Evolutionary conservation across 306 rosid genomes (phyloP).

Genomic region (Trifolium subterraneum): DNA sequence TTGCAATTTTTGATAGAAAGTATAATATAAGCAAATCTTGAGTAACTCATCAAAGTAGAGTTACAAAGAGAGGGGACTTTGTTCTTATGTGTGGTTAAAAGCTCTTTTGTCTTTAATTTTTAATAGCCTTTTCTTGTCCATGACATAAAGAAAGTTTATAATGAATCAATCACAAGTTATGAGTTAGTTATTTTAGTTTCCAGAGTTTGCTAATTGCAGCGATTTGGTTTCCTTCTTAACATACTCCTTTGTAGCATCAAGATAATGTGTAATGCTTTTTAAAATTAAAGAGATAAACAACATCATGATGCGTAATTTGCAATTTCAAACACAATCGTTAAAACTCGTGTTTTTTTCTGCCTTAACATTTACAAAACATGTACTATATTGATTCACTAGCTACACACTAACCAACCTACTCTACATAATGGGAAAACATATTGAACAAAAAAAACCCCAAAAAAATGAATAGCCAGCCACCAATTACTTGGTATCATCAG

Average conservation of each 20-base stretch:
- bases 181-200: too few species aligned
- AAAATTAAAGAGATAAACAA: neutral
- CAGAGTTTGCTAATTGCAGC: too few species aligned
- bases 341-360: neutral
- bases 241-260: neutral
- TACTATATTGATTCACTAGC: constrained; percentile 39
- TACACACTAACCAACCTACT: constrained; percentile 26
- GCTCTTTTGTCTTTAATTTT: neutral
- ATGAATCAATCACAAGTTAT: neutral
- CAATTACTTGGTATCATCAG: constrained; percentile 43
- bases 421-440: constrained; percentile 13
- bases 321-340: constrained; percentile 1
- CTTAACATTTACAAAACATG: constrained; percentile 40
- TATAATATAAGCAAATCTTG: neutral
- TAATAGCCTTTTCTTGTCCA: neutral
- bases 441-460: constrained; percentile 12
- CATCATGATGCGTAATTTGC: constrained; percentile 1
- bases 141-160: neutral
- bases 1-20: neutral
- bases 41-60: neutral
- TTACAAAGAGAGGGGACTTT: neutral
- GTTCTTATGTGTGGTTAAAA: neutral
- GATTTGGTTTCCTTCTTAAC: too few species aligned
- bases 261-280: neutral
- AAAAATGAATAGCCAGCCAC: constrained; percentile 31